Evolutionary conservation across 2,329 filamentous ascomycete species (phyloP).

Genomic region (Lachnellula arida): DNA sequence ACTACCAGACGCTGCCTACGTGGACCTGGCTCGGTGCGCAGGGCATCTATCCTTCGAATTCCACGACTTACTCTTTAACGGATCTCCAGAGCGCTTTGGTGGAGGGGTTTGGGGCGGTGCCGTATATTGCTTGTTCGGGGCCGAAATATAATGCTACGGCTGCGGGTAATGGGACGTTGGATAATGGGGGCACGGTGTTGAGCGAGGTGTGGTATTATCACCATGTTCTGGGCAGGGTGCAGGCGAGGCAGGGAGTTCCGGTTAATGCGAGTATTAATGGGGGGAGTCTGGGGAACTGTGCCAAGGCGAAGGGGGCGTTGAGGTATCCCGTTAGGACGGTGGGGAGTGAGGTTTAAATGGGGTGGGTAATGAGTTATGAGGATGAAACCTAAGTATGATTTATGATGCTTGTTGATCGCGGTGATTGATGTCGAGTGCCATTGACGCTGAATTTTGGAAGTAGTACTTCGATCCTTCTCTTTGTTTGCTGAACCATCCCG

Average conservation of each 20-base stretch:
- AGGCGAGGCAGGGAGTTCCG: conserved; percentile 42
- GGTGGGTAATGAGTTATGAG: background rate
- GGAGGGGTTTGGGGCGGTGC: conserved; percentile 47
- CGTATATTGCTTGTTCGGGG: conserved; percentile 58
- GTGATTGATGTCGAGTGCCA: no score
- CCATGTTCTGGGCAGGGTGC: conserved; percentile 53
- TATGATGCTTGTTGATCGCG: no score
- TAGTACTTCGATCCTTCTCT: no score
- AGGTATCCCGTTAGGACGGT: conserved; percentile 49
- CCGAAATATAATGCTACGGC: conserved; percentile 56
- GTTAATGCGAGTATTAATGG: conserved; percentile 41
- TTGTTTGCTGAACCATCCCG: no score
- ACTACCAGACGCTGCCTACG: conserved; percentile 55
- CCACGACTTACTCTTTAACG: conserved; percentile 49
- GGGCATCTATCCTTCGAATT: conserved; percentile 54
- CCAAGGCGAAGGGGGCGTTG: conserved; percentile 47
- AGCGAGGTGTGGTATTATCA: conserved; percentile 65
- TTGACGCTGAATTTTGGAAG: no score
- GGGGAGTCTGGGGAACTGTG: conserved; percentile 49
- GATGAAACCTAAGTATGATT: background rate
- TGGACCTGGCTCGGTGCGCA: conserved; percentile 53
- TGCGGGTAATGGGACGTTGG: conserved; percentile 48
- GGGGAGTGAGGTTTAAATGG: conserved; percentile 32
- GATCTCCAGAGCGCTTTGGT: conserved; percentile 48
- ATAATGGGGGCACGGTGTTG: conserved; percentile 53